These are phyloP conservation scores for Nissolia schottii DNA, from an alignment of 306 rosid species.

Conservation along the genomic window DNA sequence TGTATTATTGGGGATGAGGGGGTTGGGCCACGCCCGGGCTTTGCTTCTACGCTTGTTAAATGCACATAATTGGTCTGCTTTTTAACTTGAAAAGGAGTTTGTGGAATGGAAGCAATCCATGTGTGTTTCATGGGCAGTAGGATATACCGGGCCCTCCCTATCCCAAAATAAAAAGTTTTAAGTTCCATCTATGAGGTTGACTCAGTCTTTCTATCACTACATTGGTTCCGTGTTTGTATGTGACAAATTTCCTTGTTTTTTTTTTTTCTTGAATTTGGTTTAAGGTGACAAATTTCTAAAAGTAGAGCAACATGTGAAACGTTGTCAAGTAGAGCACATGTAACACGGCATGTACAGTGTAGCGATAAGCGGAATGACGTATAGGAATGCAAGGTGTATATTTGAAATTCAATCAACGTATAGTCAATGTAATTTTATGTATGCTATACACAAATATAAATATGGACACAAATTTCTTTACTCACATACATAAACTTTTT, in stretches of 20 bases:
- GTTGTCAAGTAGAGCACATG: neutral
- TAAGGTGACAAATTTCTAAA: no score
- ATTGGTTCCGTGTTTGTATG: neutral
- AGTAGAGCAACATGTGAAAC: neutral
- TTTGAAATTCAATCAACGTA: no score
- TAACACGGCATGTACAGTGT: neutral
- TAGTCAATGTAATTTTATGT: no score
- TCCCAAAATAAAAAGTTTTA: neutral
- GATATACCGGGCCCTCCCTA: neutral
- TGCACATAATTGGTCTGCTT: slow-evolving; percentile 21
- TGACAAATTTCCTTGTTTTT: no score
- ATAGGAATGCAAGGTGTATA: no score
- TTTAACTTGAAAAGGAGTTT: neutral
- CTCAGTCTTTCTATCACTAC: neutral
- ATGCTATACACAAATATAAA: no score
- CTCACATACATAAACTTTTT: no score
- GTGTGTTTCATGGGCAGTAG: neutral
- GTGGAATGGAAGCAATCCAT: slow-evolving; percentile 16
- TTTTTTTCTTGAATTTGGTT: no score
- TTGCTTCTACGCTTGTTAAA: slow-evolving; percentile 37
- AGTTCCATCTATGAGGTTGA: neutral
- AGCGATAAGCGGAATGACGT: no score
- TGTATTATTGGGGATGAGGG: neutral
- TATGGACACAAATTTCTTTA: no score
- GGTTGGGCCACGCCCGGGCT: neutral